These are phyloP conservation scores for Lactarius evosmus DNA, from an alignment of 768 basidiomycete genomes.

Conservation along the genomic window DNA sequence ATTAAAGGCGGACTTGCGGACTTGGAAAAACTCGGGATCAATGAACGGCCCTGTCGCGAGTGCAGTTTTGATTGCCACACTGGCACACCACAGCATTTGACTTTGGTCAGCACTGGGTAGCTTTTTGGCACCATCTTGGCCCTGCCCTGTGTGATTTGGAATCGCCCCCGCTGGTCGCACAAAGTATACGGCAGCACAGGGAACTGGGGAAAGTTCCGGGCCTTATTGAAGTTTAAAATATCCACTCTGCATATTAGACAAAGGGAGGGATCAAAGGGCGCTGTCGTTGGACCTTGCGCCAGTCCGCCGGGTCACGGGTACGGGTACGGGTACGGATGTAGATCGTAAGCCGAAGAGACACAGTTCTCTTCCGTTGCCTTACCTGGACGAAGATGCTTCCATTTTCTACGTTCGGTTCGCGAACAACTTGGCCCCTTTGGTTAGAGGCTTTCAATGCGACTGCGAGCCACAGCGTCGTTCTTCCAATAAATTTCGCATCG, in stretches of 20 bases:
- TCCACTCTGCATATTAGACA: neutral
- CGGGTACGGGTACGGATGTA: neutral
- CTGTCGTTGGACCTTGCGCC: constrained; percentile 4
- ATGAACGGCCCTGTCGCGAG: neutral
- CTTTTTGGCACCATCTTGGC: neutral
- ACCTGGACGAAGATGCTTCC: constrained; percentile 9
- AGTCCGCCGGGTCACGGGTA: neutral
- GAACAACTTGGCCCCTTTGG: constrained; percentile 19
- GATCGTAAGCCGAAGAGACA: constrained; percentile 21
- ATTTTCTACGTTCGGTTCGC: constrained; percentile 13
- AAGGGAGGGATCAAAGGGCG: neutral
- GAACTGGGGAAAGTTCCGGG: neutral
- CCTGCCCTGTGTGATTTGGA: neutral
- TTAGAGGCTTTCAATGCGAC: constrained; percentile 9
- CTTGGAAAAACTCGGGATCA: neutral
- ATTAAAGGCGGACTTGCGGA: constrained; percentile 16
- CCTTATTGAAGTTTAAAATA: neutral
- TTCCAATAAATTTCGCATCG: constrained; percentile 7
- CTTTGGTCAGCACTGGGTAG: no score
- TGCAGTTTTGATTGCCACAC: no score
- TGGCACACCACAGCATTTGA: no score
- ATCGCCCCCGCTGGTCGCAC: neutral
- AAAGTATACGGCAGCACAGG: neutral
- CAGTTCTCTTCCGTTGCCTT: constrained; percentile 19
- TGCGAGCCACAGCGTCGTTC: neutral